Conservation (phyloP, 2,329 filamentous ascomycete genomes). For the Zarea fungicola region DNA sequence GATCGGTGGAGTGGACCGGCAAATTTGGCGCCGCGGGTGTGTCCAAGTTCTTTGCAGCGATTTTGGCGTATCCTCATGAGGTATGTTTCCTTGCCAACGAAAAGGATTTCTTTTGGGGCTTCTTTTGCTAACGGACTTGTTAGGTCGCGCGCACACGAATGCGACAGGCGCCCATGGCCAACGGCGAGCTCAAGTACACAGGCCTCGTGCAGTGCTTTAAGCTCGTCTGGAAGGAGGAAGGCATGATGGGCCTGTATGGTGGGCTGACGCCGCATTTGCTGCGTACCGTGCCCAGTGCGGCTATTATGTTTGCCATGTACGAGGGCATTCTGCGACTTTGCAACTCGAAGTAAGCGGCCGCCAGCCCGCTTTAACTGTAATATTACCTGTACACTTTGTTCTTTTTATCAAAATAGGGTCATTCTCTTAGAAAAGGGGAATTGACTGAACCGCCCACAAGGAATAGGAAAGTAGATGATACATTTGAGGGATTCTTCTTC, state of each 20-base stretch:
- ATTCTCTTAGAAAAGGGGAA: background rate
- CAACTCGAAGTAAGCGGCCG: conserved; percentile 27
- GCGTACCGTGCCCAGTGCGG: conserved; percentile 84
- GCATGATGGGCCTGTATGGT: conserved; percentile 79
- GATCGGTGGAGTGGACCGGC: conserved; percentile 70
- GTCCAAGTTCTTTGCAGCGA: conserved; percentile 79
- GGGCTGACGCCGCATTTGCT: conserved; percentile 88
- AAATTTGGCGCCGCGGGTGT: conserved; percentile 73
- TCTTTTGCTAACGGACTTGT: too few species aligned
- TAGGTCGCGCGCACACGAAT: conserved; percentile 77
- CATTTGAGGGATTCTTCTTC: background rate
- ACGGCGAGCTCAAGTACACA: conserved; percentile 75
- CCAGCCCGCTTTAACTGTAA: background rate
- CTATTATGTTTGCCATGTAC: conserved; percentile 95
- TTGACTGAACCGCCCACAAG: background rate
- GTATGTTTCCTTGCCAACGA: conserved; percentile 38
- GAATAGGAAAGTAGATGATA: background rate
- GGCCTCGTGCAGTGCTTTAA: conserved; percentile 85
- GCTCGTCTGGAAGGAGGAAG: conserved; percentile 82
- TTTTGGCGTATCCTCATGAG: conserved; percentile 90
- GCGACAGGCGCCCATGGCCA: conserved; percentile 72
- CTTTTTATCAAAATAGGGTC: background rate
- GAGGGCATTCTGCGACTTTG: conserved; percentile 51
- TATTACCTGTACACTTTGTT: conserved; percentile 9
- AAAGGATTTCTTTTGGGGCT: background rate